Evolutionary conservation across 2,329 filamentous ascomycete genomes (phyloP), one percentile per base, ranked within the genome.

Genomic region (Cordyceps pruinosa): DNA sequence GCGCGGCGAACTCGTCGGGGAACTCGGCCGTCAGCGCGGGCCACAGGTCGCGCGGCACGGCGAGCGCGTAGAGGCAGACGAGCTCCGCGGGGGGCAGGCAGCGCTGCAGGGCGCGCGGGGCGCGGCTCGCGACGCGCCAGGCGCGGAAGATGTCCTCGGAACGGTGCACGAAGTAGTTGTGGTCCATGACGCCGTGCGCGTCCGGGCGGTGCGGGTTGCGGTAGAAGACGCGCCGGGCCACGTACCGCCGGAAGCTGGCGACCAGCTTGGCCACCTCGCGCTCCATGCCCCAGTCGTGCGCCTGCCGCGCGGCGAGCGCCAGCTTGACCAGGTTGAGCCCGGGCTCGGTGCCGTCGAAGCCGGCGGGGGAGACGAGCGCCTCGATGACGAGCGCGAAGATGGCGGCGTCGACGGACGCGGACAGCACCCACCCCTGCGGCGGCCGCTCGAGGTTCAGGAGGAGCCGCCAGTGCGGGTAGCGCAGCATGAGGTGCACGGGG

Each of bases 161-260:
- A 7, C 64, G 61, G 34, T 60, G 66, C 5, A 54, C 19, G 37
- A 59, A 63, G 45, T 68, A 62, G 9, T 39, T 37, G 2, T 53
- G 7, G 15, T 59, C 54, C 21, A 63, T 58, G 9, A 30, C 23
- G 30, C 21, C 56, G 41, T 68, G 67, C 34, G 70, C 61, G 1
- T 69, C 72, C 0, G 71, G 66, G 35, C 66, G 65, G 30, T 74
- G 50, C 19, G 65, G 65, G 41, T 67, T 64, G 48, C 58, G 59
- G 23, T 61, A 52, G 28, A 65, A 61, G 57, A 68, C 55, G n/a
- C 61, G 61, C 0, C 60, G 50, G 8, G 54, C 47, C 15, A 69
- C 59, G 50, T 69, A 68, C 12, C 62, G 63, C 15, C 59, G 25
- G 15, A 61, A 47, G 9, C 62, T 61, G 32, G 34, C 23, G 12